Base-by-base conservation (phyloP, 2,329 filamentous ascomycete species). In the Fusarium sp. region DNA sequence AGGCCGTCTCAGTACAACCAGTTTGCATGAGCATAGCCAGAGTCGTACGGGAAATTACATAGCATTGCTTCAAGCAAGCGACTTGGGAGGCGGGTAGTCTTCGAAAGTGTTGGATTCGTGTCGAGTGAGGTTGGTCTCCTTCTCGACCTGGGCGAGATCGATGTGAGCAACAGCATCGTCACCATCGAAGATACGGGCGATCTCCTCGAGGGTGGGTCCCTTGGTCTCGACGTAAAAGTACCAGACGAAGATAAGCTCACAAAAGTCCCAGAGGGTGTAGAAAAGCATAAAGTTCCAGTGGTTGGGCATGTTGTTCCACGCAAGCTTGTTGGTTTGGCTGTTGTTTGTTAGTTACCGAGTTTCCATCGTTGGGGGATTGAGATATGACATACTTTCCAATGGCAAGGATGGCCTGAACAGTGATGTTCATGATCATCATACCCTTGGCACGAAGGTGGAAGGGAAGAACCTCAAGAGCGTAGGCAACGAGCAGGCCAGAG, bases 221-320 rank as follows among this genome's bases (percentile, higher is more conserved):
- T 89, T 90, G 24, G 92, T 94, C 83, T 94, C 92, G 63, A 92
- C 87, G 79, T 91, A 92, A 80, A 92, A 87, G 84, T 90, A 90
- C 81, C 87, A 91, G 41, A 92, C 89, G 75, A 92, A 91, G 52
- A 88, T 70, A 51, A 91, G 82, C 80, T 92, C 89, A 77, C 87
- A 80, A 52, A 87, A 83, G 78, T 91, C 88, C 90, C 90, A 92
- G 63, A 90, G 80, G 28, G 89, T 89, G 81, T 92, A 92, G 82
- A 91, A 90, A 51, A 91, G 84, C 85, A 90, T 91, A 64, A 92
- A 88, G 81, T 91, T 87, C 88, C 90, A 92, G 81, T 91, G 87
- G 60, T 85, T 82, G 24, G 87, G 87, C 51, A 92, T 82, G 62
- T 87, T 85, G 58, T 89, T 83, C 87, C 90, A 91, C 14, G 90